These are phyloP conservation scores for Phoma sp. DNA, from an alignment of 2,329 filamentous ascomycete genomes.

Conservation along the genomic window DNA sequence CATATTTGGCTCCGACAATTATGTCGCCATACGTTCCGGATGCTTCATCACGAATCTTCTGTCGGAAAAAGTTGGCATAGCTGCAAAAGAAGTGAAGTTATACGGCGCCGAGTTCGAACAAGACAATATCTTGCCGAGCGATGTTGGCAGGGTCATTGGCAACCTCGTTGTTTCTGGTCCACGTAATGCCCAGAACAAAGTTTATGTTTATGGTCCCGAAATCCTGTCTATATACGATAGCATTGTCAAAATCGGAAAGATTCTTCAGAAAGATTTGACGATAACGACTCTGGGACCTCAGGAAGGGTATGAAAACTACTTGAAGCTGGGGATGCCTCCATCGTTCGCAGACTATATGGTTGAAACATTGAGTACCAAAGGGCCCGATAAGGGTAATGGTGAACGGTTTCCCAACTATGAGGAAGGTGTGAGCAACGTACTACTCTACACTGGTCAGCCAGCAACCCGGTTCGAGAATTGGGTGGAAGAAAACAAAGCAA, in stretches of 20 bases:
- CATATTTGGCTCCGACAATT: conserved; percentile 49
- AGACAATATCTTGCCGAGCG: conserved; percentile 53
- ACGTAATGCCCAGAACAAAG: conserved; percentile 32
- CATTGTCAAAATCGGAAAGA: conserved; percentile 37
- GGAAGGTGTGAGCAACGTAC: conserved; percentile 10
- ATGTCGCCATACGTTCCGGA: conserved; percentile 53
- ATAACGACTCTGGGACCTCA: conserved; percentile 27
- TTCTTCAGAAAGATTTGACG: conserved; percentile 44
- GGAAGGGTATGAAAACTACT: conserved; percentile 25
- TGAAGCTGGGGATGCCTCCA: conserved; percentile 6
- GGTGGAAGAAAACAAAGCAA: conserved; percentile 8
- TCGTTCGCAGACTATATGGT: conserved; percentile 1
- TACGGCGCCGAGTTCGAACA: conserved; percentile 37
- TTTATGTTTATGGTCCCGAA: conserved; percentile 51
- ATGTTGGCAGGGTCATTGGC: conserved; percentile 57
- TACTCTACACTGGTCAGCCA: conserved; percentile 11
- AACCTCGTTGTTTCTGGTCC: conserved; percentile 48
- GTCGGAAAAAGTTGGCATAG: conserved; percentile 36
- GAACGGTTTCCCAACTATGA: conserved; percentile 8
- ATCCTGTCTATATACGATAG: conserved; percentile 41
- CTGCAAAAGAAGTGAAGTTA: conserved; percentile 43
- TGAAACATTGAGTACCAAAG: conserved; percentile 2
- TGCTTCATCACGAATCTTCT: conserved; percentile 56
- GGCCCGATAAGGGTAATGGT: conserved; percentile 13
- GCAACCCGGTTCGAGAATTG: conserved; percentile 5